phyloP scores from a whole-genome alignment of 805 yeast genomes.

The Metschnikowia orientalis region DNA sequence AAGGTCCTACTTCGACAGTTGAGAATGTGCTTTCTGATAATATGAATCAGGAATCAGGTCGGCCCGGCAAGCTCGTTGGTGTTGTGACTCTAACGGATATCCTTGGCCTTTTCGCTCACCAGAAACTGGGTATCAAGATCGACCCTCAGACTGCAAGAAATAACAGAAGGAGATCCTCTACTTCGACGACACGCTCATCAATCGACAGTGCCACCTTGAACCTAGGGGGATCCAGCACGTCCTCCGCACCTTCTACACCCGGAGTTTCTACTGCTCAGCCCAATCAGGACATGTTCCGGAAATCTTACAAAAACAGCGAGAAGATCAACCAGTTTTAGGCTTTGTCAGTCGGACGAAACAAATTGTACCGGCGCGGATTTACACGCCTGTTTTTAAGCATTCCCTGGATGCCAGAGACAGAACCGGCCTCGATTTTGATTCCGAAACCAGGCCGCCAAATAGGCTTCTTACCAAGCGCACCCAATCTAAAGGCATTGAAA shows the following conservation, averaged over 20 bases:
- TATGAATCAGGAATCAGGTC: slow-evolving; percentile 29
- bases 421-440: no score
- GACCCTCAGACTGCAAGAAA: slow-evolving; percentile 88
- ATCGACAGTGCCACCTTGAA: slow-evolving; percentile 12
- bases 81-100: slow-evolving; percentile 92
- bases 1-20: slow-evolving; percentile 11
- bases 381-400: no score
- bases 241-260: slow-evolving; percentile 12
- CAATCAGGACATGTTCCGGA: slow-evolving; percentile 19
- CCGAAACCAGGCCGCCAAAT: no score
- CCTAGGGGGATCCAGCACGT: slow-evolving; percentile 2
- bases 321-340: slow-evolving; percentile 4
- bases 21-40: slow-evolving; percentile 14
- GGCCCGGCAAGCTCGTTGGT: slow-evolving; percentile 81
- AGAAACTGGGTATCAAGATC: slow-evolving; percentile 59
- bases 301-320: slow-evolving; percentile 13
- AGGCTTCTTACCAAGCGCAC: no score
- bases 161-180: slow-evolving; percentile 68
- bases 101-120: slow-evolving; percentile 71
- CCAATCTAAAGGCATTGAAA: no score
- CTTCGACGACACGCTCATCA: slow-evolving; percentile 26
- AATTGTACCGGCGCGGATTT: no score
- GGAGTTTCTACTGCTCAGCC: slow-evolving; percentile 11
- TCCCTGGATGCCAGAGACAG: no score
- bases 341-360: no score